Percentiles rank a stretch among this genome's conserved stretches.
These are phyloP conservation scores for Pichia terricola DNA, from an alignment of 1,139 yeast species.

Conservation along the genomic window DNA sequence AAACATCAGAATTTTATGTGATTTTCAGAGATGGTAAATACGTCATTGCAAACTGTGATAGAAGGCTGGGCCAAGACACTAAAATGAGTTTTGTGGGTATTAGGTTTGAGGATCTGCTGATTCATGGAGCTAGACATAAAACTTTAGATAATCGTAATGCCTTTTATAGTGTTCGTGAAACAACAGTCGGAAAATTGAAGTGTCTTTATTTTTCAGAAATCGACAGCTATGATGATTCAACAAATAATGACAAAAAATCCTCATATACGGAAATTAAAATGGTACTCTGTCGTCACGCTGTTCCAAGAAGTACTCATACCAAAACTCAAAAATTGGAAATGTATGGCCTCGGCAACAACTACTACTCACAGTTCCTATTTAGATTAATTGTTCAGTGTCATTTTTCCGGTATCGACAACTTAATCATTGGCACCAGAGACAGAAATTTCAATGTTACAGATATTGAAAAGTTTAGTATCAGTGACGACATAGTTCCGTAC, in stretches of 20 bases:
- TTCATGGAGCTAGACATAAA: slow-evolving; percentile 2
- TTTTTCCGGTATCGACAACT: slow-evolving; percentile 8
- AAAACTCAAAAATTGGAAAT: slow-evolving; percentile 4
- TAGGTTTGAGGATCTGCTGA: slow-evolving; percentile 15
- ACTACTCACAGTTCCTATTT: slow-evolving; percentile 7
- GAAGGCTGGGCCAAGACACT: slow-evolving; percentile 7
- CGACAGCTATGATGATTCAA: slow-evolving; percentile 5
- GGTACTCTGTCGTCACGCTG: slow-evolving; percentile 6
- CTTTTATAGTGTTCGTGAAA: slow-evolving; percentile 7
- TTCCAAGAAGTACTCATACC: slow-evolving; percentile 4
- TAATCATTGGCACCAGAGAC: slow-evolving; percentile 13
- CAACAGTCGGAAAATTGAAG: slow-evolving; percentile 1
- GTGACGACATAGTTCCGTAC: slow-evolving; percentile 9
- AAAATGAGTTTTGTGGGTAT: slow-evolving; percentile 14
- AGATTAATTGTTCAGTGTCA: slow-evolving; percentile 10
- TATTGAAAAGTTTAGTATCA: slow-evolving; percentile 5
- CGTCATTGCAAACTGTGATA: slow-evolving; percentile 10
- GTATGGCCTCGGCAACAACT: slow-evolving; percentile 5
- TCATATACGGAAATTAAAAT: slow-evolving; percentile 13
- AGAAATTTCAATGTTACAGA: slow-evolving; percentile 8
- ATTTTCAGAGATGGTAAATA: slow-evolving; percentile 2
- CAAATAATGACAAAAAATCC: not conserved
- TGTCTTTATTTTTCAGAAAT: slow-evolving; percentile 13
- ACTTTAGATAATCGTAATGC: slow-evolving; percentile 7
- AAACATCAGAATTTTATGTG: slow-evolving; percentile 8